These are phyloP conservation scores for Debaryomyces psychrophilus DNA, from an alignment of 1,139 yeast genomes.

Conservation along the genomic window DNA sequence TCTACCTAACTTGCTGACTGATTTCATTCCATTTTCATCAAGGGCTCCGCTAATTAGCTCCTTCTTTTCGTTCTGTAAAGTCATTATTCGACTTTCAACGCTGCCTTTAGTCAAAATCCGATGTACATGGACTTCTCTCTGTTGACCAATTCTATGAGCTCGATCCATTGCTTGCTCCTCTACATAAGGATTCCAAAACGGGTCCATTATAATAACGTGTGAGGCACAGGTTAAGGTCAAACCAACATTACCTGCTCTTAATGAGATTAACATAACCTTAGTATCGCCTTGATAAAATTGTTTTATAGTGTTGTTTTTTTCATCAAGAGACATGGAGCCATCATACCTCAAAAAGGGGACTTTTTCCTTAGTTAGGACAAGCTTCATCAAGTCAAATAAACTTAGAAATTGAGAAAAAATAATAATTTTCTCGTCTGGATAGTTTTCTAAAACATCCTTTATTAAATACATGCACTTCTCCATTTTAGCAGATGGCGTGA, in stretches of 20 bases:
- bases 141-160: conserved; percentile 91
- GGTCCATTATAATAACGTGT: conserved; percentile 87
- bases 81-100: conserved; percentile 84
- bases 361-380: conserved; percentile 52
- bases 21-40: conserved; percentile 68
- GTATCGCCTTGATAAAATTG: conserved; percentile 59
- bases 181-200: conserved; percentile 96
- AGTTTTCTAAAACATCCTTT: conserved; percentile 39
- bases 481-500: conserved; percentile 58
- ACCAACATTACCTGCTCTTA: conserved; percentile 93
- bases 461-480: conserved; percentile 51
- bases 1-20: conserved; percentile 65
- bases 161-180: conserved; percentile 97
- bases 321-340: conserved; percentile 74
- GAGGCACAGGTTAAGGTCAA: conserved; percentile 90
- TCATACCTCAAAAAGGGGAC: conserved; percentile 68
- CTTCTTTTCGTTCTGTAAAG: conserved; percentile 72
- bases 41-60: conserved; percentile 78
- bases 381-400: conserved; percentile 69
- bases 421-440: conserved; percentile 65
- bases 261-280: conserved; percentile 67
- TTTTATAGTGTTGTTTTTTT: conserved; percentile 63
- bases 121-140: conserved; percentile 71
- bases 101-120: conserved; percentile 66
- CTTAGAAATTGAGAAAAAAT: conserved; percentile 86